Evolutionary conservation across 192 early-diverging fungal species (phyloP).

Genomic region (Rhizoclosmatium sp.): DNA sequence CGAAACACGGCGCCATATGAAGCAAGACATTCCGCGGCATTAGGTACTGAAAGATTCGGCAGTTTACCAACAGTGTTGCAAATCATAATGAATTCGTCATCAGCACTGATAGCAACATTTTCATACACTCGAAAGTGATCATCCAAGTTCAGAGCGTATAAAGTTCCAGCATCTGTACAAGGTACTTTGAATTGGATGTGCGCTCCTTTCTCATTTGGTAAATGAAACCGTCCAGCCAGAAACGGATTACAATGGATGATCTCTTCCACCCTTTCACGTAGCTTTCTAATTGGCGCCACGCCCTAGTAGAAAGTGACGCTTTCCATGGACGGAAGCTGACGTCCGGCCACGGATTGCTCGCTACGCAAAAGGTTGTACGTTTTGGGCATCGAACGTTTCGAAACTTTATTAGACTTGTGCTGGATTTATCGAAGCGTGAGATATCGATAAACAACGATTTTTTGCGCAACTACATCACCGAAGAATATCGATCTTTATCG

Average conservation of each 20-base stretch:
- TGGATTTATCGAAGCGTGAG: too few species aligned
- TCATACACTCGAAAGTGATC: neutral
- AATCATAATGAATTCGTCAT: neutral
- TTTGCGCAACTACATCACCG: too few species aligned
- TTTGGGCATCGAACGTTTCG: too few species aligned
- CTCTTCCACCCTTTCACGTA: neutral
- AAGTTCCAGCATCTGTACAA: neutral
- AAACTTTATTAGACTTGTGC: too few species aligned
- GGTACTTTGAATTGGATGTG: neutral
- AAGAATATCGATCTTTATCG: too few species aligned
- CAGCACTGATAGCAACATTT: neutral
- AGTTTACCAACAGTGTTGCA: slow-evolving; percentile 3
- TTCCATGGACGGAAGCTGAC: neutral
- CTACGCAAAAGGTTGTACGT: neutral
- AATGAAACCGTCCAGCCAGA: neutral
- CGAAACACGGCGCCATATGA: neutral
- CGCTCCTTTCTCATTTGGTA: neutral
- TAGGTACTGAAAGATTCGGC: neutral
- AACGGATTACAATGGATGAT: neutral
- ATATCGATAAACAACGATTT: too few species aligned
- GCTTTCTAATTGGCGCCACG: neutral
- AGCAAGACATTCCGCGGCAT: neutral
- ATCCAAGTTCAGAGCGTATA: neutral
- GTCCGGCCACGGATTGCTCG: neutral
- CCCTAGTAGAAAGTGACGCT: neutral